Base-by-base conservation (phyloP, 2,329 filamentous ascomycete genomes). In the Taxawa tesnikishii region DNA sequence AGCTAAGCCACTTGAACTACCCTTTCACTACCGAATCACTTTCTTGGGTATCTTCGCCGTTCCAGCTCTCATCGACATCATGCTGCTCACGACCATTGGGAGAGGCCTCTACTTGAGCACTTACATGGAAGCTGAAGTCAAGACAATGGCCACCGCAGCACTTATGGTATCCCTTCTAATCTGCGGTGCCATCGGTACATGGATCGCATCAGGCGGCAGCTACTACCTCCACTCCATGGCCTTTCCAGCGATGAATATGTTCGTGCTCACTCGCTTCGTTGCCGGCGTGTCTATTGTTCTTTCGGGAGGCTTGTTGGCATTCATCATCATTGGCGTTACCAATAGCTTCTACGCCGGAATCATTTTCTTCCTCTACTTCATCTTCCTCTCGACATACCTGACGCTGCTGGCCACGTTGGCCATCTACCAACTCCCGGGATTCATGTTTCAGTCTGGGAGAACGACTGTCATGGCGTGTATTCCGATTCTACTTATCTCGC, bases 161-260 rank as follows among this genome's bases (percentile, higher is more conserved):
- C 25, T 40, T 10, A 40, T 33, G 15, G 29, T 36, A 15, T 55
- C 76, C 5, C 51, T 77, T 9, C 54, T 76, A 15, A 73, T 70
- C 6, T 71, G 72, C 25, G 73, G 67, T 5, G 67, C 75, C 28
- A 72, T 70, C 15, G 73, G 71, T n/a, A n/a, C n/a, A 5, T 76
- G 70, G 71, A 73, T 76, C 24, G 70, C 70, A 5, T 72, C 69
- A 34, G 69, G 70, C 16, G 73, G 73, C 2, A 70, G 68, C 18
- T 78, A 74, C 48, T 78, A 77, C 40, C 34, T 39, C 11, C 39
- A 32, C 29, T 39, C 31, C 60, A 38, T 36, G n/a, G 38, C 38
- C 3, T 40, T 40, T 16, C 35, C 38, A 21, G 38, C 38, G 25
- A 38, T 40, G 38, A 30, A 35, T 6, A 30, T 38, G 15, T 40